Conservation (phyloP, 164 flowering plant species). For the Magnolia sinica region DNA sequence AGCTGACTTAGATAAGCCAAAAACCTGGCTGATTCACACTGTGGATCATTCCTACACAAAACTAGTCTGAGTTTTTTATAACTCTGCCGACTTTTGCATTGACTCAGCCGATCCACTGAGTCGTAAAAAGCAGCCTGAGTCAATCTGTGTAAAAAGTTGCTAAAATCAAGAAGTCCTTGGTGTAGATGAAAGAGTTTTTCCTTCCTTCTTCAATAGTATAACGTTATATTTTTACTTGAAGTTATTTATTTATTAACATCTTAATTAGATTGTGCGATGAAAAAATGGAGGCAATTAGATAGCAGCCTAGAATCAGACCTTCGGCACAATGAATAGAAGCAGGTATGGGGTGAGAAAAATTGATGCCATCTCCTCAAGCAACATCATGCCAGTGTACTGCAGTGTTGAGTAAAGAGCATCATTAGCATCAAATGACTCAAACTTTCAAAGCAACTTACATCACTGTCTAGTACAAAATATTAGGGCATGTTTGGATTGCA, state of each 20-base stretch:
- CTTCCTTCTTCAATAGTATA: too few species aligned
- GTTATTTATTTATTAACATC: too few species aligned
- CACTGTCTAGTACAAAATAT: neutral
- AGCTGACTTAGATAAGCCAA: neutral
- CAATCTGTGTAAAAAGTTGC: neutral
- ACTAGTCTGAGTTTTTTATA: neutral
- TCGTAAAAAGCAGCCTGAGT: too few species aligned
- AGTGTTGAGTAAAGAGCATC: slow-evolving; percentile 8
- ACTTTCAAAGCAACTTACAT: slow-evolving; percentile 2
- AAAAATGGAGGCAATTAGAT: neutral
- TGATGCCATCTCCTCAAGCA: slow-evolving; percentile 96
- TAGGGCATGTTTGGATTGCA: too few species aligned
- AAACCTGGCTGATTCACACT: too few species aligned
- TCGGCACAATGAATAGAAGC: slow-evolving; percentile 80
- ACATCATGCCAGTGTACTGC: slow-evolving; percentile 97
- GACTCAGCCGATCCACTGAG: slow-evolving; percentile 2
- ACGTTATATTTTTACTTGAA: too few species aligned
- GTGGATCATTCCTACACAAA: neutral
- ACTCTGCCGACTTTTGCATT: neutral
- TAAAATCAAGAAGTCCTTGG: too few species aligned
- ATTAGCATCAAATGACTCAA: slow-evolving; percentile 2
- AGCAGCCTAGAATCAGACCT: slow-evolving; percentile 40
- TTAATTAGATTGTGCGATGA: neutral
- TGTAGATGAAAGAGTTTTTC: too few species aligned
- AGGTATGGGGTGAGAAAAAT: slow-evolving; percentile 88